These are phyloP conservation scores for Stagonosporopsis cucurbitacearum DNA, from an alignment of 2,329 filamentous ascomycete genomes.

Conservation along the genomic window DNA sequence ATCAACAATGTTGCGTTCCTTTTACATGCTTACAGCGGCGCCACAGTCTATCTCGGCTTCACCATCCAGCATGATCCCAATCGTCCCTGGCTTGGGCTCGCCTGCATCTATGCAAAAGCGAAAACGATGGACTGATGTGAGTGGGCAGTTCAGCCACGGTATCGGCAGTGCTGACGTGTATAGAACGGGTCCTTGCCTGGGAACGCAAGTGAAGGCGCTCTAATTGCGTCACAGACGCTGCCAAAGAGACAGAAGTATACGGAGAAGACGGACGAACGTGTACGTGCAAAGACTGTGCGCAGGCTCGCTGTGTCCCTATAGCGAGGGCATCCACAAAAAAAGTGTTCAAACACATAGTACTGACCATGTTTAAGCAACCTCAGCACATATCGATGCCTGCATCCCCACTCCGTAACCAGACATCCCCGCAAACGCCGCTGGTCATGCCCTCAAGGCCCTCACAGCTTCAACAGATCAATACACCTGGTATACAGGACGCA, in stretches of 20 bases:
- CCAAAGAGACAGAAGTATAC: constrained; percentile 11
- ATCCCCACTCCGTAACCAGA: not conserved
- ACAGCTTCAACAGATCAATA: not conserved
- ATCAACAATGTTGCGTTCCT: too few species aligned
- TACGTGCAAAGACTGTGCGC: not conserved
- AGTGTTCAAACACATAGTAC: not conserved
- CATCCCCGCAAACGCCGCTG: not conserved
- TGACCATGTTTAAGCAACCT: not conserved
- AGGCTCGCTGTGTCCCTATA: not conserved
- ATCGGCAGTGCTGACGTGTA: not conserved
- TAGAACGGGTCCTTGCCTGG: constrained; percentile 3
- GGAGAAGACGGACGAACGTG: not conserved
- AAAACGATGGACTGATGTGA: constrained; percentile 17
- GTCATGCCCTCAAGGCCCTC: not conserved
- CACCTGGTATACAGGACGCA: not conserved
- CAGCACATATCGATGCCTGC: not conserved
- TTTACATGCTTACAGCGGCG: not conserved
- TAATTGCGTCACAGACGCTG: not conserved
- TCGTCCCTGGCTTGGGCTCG: not conserved
- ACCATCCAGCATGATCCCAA: not conserved
- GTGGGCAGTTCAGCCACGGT: not conserved
- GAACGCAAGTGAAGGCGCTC: not conserved
- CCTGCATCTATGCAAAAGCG: constrained; percentile 14
- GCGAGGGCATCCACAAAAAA: not conserved
- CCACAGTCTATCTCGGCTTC: constrained; percentile 2